Conservation (phyloP, 2,329 filamentous ascomycete genomes). For the Diaporthe sp. region DNA sequence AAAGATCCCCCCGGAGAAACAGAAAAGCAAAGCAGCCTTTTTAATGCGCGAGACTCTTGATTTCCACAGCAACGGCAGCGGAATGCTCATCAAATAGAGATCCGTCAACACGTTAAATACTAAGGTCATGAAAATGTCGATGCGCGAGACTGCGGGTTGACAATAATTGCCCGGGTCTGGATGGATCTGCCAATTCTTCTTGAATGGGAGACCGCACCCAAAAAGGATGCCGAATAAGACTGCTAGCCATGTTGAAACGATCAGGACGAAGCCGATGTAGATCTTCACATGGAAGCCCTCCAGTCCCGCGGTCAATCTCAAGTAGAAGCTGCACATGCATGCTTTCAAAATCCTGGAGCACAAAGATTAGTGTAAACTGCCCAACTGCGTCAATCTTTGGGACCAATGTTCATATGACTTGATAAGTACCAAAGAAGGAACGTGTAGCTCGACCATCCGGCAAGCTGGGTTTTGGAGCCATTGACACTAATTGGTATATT, state of each 20-base stretch:
- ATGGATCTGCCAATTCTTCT: slow-evolving; percentile 54
- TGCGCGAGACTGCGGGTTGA: slow-evolving; percentile 50
- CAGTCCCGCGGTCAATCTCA: slow-evolving; percentile 40
- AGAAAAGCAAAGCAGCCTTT: slow-evolving; percentile 62
- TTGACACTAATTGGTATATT: slow-evolving; percentile 39
- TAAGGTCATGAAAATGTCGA: slow-evolving; percentile 50
- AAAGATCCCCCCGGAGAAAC: slow-evolving; percentile 67
- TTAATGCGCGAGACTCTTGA: slow-evolving; percentile 58
- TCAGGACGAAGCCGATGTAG: slow-evolving; percentile 46
- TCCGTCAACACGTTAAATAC: slow-evolving; percentile 53
- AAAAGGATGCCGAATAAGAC: slow-evolving; percentile 47
- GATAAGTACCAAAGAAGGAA: slow-evolving; percentile 41
- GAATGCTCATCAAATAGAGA: slow-evolving; percentile 52
- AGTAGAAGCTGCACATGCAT: neutral
- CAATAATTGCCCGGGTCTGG: slow-evolving; percentile 53
- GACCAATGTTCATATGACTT: neutral
- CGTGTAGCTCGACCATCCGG: slow-evolving; percentile 42
- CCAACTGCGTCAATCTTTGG: neutral
- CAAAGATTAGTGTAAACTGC: neutral
- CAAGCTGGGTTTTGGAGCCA: slow-evolving; percentile 49
- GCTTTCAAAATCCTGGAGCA: slow-evolving; percentile 17
- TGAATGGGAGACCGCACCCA: slow-evolving; percentile 46
- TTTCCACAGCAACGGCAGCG: slow-evolving; percentile 62
- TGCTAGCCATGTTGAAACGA: slow-evolving; percentile 46
- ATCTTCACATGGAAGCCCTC: slow-evolving; percentile 42